These are phyloP conservation scores for Tanacetum coccineum DNA, from an alignment of 129 eudicot genomes.

Conservation along the genomic window DNA sequence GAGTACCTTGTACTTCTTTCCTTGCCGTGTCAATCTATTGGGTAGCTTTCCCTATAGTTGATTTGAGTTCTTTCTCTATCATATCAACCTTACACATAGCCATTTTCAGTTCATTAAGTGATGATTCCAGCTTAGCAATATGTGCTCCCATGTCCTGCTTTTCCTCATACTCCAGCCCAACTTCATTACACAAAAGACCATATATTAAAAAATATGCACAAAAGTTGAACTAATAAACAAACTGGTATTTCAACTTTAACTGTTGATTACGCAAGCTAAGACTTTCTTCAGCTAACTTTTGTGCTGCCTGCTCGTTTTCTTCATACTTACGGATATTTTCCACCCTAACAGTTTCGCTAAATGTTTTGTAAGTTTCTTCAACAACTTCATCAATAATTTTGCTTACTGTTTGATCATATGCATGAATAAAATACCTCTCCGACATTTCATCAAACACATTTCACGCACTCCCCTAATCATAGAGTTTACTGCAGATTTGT, in stretches of 20 bases:
- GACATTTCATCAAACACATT: too few species aligned
- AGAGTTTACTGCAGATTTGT: too few species aligned
- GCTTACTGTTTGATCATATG: too few species aligned
- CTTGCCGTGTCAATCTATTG: conserved; percentile 60
- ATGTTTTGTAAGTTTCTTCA: conserved; percentile 72
- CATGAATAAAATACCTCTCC: too few species aligned
- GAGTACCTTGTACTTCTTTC: conserved; percentile 52
- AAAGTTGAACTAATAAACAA: conserved; percentile 30
- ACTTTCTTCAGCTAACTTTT: conserved; percentile 68
- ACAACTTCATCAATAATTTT: conserved; percentile 77
- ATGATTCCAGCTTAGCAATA: conserved; percentile 65
- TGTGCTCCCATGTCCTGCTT: conserved; percentile 90
- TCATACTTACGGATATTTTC: conserved; percentile 93
- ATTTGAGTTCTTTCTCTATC: conserved; percentile 57
- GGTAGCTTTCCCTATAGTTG: conserved; percentile 42
- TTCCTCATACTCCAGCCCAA: conserved; percentile 90
- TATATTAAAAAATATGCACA: background rate
- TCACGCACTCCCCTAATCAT: too few species aligned
- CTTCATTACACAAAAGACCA: too few species aligned
- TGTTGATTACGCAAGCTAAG: conserved; percentile 81
- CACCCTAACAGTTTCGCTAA: conserved; percentile 92
- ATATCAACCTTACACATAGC: conserved; percentile 50
- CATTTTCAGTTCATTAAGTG: conserved; percentile 44
- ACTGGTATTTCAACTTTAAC: conserved; percentile 92
- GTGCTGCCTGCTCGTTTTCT: conserved; percentile 81